Conservation (phyloP, 352 stramenopile genomes). For the Pythium biforme region DNA sequence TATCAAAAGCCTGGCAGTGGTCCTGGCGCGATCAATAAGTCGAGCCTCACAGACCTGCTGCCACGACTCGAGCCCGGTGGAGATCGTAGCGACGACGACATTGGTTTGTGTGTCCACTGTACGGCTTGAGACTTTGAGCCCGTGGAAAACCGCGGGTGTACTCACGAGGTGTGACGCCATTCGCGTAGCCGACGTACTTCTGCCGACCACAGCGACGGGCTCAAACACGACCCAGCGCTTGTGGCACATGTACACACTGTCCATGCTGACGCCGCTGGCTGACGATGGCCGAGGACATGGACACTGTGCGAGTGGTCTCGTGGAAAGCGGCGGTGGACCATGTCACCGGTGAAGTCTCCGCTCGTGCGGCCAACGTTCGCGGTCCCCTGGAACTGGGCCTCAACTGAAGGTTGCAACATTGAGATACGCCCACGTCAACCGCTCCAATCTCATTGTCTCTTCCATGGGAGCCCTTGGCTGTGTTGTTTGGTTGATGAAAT, state of each 20-base stretch:
- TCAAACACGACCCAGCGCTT: conserved; percentile 13
- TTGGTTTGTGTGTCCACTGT: conserved; percentile 18
- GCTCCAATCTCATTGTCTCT: too few relatives aligned
- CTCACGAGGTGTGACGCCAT: conserved; percentile 1
- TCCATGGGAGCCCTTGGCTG: too few relatives aligned
- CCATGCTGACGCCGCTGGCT: conserved; percentile 6
- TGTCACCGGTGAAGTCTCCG: neutral
- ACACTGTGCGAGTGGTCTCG: conserved; percentile 1
- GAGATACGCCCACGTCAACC: too few relatives aligned
- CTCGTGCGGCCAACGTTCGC: neutral
- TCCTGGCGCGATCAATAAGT: neutral
- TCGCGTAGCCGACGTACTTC: neutral
- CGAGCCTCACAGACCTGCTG: conserved; percentile 14
- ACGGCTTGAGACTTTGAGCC: neutral
- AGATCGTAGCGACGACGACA: conserved; percentile 9
- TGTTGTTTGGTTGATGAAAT: neutral
- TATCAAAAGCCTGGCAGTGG: too few relatives aligned
- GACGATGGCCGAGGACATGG: neutral
- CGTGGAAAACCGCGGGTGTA: neutral
- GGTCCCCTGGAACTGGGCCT: neutral
- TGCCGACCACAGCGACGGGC: neutral
- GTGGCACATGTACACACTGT: conserved; percentile 14
- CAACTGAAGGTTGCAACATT: too few relatives aligned
- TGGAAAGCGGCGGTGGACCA: conserved; percentile 4
- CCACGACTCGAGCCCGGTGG: conserved; percentile 2